Conservation (phyloP, 345 rosid species). For the Eutrema japonicum region DNA sequence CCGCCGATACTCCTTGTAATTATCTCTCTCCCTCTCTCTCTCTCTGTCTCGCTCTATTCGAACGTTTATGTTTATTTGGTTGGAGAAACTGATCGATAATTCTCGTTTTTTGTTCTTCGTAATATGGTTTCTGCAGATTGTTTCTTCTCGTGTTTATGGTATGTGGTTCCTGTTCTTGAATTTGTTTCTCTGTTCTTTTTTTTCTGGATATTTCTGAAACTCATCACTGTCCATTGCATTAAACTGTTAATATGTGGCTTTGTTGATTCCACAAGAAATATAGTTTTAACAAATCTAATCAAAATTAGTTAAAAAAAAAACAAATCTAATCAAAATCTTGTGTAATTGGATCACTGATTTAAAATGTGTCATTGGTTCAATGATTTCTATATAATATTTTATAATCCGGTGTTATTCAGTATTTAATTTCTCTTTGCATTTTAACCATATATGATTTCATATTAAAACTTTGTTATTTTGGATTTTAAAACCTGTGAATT, state of each 20-base stretch:
- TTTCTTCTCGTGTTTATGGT: slow-evolving; percentile 41
- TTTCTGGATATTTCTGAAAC: not conserved
- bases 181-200: not conserved
- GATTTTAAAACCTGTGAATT: not conserved
- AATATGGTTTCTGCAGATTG: slow-evolving; percentile 66
- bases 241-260: not conserved
- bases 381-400: not conserved
- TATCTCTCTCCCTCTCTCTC: not conserved
- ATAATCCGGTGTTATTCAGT: not conserved
- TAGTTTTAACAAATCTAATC: not conserved
- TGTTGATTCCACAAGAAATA: not conserved
- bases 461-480: not conserved
- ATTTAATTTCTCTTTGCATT: slow-evolving; percentile 1
- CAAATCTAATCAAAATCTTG: not conserved
- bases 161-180: not conserved
- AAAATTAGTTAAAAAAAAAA: no score
- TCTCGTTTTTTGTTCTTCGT: not conserved
- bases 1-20: slow-evolving; percentile 70
- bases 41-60: not conserved
- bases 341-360: not conserved
- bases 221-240: not conserved
- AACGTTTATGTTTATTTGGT: slow-evolving; percentile 3
- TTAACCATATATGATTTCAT: not conserved
- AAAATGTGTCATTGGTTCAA: not conserved
- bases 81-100: slow-evolving; percentile 2